Base-by-base conservation (phyloP, 1,284 basidiomycete species). In the Leccinum huronense region DNA sequence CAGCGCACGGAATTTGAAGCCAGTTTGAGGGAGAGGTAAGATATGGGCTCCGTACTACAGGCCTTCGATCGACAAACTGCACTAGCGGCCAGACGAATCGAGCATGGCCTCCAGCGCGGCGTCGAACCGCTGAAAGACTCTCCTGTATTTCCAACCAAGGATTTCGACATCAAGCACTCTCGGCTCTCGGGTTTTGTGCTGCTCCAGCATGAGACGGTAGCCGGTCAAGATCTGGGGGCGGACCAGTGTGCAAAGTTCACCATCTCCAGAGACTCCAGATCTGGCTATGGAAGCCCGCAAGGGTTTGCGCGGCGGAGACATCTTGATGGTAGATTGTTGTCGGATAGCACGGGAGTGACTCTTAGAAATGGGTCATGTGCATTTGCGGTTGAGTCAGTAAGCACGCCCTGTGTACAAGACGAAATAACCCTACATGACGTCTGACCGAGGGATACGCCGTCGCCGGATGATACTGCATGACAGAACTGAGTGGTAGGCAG, bases 101-200 rank as follows among this genome's bases (percentile, higher is more conserved):
- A 73, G 72, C 54, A 73, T 69, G 38, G 54, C 61, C 60, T 72
- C 72, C 31, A 73, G 63, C 42, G 70, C 71, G 36, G 60, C 42
- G 33, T 76, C 75, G 48, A 76, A 75, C 4, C 72, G 63, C 53
- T 74, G 75, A 51, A 75, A 75, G 6, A 74, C 73, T 19, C 63
- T 65, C 59, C 73, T 75, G 40, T 73, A 72, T 59, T 64, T 73
- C 72, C 72, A 73, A 13, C 72, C 74, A 53, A 63, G 67, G 1
- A 73, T 62, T 27, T 75, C 72, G 55, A 73, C 53, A n/a, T 73
- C 72, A 14, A 73, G 73, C 7, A 63, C 59, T 58, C 73, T 66
- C 11, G 71, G 63, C 10, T 65, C 75, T 27, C 72, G 64, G 13
- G 63, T 58, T 59, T 68, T 71, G 63, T 72, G 74, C 61, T 67